phyloP scores from a whole-genome alignment of 495 filamentous ascomycete genomes.

The Acidomyces sp. region DNA sequence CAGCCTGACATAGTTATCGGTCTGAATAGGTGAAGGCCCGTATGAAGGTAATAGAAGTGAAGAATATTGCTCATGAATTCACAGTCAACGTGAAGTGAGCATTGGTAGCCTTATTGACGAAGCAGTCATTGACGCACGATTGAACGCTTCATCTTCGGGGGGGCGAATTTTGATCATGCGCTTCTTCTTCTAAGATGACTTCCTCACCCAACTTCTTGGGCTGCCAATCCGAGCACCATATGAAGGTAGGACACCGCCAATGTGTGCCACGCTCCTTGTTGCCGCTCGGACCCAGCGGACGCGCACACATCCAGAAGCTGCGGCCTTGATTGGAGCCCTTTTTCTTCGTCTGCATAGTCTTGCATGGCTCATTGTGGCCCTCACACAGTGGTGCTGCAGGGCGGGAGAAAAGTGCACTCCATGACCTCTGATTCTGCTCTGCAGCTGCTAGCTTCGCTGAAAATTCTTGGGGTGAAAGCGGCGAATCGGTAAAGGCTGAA shows the following conservation, averaged over 20 bases:
- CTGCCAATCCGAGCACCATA: slow-evolving; percentile 77
- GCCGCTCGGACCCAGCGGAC: slow-evolving; percentile 67
- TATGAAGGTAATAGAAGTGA: no score
- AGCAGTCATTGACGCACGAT: no score
- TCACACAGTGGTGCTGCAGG: slow-evolving; percentile 65
- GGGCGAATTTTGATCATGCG: no score
- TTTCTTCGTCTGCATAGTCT: slow-evolving; percentile 71
- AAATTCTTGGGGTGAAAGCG: slow-evolving; percentile 26
- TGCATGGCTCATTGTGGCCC: slow-evolving; percentile 71
- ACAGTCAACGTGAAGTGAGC: no score
- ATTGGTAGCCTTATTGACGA: no score
- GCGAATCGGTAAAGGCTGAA: not conserved
- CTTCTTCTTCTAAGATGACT: no score
- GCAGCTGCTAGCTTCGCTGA: slow-evolving; percentile 37
- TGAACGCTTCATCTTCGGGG: no score
- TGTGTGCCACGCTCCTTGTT: slow-evolving; percentile 67
- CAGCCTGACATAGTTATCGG: no score
- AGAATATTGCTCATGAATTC: no score
- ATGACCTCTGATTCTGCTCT: slow-evolving; percentile 55
- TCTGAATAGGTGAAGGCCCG: no score
- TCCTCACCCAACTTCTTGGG: slow-evolving; percentile 2
- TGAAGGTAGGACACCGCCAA: slow-evolving; percentile 79
- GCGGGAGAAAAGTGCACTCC: slow-evolving; percentile 74
- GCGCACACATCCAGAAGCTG: slow-evolving; percentile 74
- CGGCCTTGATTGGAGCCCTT: slow-evolving; percentile 70